Evolutionary conservation across 2,329 filamentous ascomycete genomes (phyloP).

Genomic region (Xylaria sp.): DNA sequence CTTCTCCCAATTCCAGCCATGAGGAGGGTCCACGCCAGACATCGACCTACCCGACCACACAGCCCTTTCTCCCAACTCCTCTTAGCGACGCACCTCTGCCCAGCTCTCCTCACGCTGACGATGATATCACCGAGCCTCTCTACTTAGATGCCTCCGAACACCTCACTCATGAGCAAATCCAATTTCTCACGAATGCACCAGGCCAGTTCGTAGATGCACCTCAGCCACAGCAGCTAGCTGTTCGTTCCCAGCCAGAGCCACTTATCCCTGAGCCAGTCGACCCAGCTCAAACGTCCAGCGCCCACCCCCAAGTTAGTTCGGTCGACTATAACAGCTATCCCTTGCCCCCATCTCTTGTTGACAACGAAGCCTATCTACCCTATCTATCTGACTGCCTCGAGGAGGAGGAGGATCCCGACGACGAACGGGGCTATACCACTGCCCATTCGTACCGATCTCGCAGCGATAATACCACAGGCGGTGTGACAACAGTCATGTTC

Average conservation of each 20-base stretch:
- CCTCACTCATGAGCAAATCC: constrained; percentile 32
- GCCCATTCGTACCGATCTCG: constrained; percentile 77
- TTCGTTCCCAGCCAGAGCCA: constrained; percentile 18
- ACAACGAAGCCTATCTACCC: constrained; percentile 45
- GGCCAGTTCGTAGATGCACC: not conserved
- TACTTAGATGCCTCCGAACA: constrained; percentile 55
- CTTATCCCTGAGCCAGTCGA: constrained; percentile 3
- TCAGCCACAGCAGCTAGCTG: not conserved
- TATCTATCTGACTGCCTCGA: constrained; percentile 66
- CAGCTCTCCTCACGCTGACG: constrained; percentile 30
- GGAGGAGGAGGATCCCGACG: constrained; percentile 72
- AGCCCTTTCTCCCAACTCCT: constrained; percentile 2
- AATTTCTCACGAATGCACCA: constrained; percentile 19
- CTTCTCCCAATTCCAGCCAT: not conserved
- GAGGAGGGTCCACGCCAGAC: not conserved
- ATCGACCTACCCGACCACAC: constrained; percentile 1
- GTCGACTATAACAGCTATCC: constrained; percentile 1
- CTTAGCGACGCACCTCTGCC: not conserved
- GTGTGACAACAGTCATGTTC: constrained; percentile 62
- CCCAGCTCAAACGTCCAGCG: not conserved
- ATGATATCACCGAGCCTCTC: constrained; percentile 48
- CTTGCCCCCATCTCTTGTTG: constrained; percentile 28
- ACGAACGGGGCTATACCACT: constrained; percentile 76
- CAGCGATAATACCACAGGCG: constrained; percentile 63
- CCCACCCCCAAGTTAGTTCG: constrained; percentile 12